Base-by-base conservation (phyloP, 2,329 filamentous ascomycete species). In the Claviceps lovelessii region DNA sequence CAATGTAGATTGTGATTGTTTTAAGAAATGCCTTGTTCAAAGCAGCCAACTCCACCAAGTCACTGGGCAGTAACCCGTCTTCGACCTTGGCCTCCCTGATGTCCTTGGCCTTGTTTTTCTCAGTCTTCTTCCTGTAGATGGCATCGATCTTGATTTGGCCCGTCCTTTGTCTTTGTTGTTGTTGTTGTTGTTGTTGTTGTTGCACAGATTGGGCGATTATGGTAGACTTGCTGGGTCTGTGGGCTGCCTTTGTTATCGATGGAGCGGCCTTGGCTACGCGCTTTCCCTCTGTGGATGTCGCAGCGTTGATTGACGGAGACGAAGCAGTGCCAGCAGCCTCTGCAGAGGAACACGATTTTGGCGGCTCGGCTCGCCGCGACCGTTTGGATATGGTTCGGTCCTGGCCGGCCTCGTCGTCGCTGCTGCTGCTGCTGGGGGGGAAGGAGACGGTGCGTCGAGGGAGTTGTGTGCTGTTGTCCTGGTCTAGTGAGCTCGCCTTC, bases 21-120 rank as follows among this genome's bases (percentile, higher is more conserved):
- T 83, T 83, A 56, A 88, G 73, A 60, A 90, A 86, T 11, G 83
- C 76, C 45, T 74, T 73, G 65, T 89, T 81, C 31, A 90, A 72
- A 55, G 77, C 71, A 52, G 86, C 68, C 17, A 89, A 72, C 51
- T 86, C 79, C 55, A 73, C 66, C 45, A 83, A 69, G 61, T 81
- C 79, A 19, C 64, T 64, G 11, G 77, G 79, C 5, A 84, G 71
- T 7, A 62, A 62, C 29, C 56, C 47, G 5, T 59, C 54, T 7
- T 53, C 37, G 51, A 55, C 31, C 35, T 67, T 58, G 10, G 56
- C 54, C 60, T 51, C 68, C 67, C 57, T 63, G 57, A 23, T 23
- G 23, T 23, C 55, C 33, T 69, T 72, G 63, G 57, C 55, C 31
- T 69, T 72, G 35, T 9, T 37, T 37, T 37, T 13, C 4, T 67